Evolutionary conservation across 129 eudicot genomes (phyloP).

Genomic region (Lactuca saligna): DNA sequence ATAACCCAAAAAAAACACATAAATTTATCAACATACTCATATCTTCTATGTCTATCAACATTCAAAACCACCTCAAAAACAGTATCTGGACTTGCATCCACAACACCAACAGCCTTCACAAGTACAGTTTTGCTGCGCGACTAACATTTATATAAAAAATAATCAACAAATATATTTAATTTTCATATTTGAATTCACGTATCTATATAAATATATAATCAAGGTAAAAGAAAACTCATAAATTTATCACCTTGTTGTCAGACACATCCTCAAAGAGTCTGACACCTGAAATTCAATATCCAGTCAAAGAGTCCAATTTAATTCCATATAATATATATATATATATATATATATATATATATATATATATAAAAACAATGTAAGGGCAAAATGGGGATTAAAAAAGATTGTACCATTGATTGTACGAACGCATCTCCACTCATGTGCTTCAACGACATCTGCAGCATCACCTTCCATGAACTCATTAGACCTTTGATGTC

Average conservation of each 20-base stretch:
- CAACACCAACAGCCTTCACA: slow-evolving; percentile 93
- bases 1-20: slow-evolving; percentile 10
- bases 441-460: slow-evolving; percentile 84
- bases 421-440: slow-evolving; percentile 89
- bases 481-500: slow-evolving; percentile 31
- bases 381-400: slow-evolving; percentile 6
- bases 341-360: too few species aligned
- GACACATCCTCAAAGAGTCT: slow-evolving; percentile 88
- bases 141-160: slow-evolving; percentile 25
- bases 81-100: slow-evolving; percentile 79
- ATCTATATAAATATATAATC: too few species aligned
- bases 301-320: slow-evolving; percentile 5
- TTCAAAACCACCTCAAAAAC: slow-evolving; percentile 85
- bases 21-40: slow-evolving; percentile 58
- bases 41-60: slow-evolving; percentile 72
- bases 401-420: slow-evolving; percentile 51
- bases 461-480: slow-evolving; percentile 68
- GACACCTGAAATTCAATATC: slow-evolving; percentile 62
- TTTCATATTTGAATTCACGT: too few species aligned
- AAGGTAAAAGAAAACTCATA: neutral
- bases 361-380: neutral
- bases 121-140: slow-evolving; percentile 73
- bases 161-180: slow-evolving; percentile 1
- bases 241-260: slow-evolving; percentile 58
- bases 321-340: neutral